Base-by-base conservation (phyloP, 257 asterid genomes). In the Solanum sejunctum region DNA sequence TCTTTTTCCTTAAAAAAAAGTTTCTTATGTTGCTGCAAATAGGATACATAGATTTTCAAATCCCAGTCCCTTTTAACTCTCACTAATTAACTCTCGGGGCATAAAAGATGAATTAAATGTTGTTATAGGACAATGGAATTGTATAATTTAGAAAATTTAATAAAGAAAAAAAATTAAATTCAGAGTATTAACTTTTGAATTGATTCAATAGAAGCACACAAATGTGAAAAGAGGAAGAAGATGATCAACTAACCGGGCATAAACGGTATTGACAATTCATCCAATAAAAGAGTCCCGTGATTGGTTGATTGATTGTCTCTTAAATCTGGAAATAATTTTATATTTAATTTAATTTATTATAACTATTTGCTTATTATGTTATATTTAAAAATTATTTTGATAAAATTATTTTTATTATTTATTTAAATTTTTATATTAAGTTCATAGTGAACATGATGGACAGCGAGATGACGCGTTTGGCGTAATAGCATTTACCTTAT, bases 381-480 rank as follows among this genome's bases (percentile, higher is more conserved):
- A 36, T 36, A 36, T 36, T 36, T 36, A 36, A 36, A 36, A 32
- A n/a, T n/a, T n/a, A n/a, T n/a, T n/a, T n/a, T n/a, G n/a, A n/a
- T n/a, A n/a, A n/a, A n/a, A 28, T 28, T 28, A 28, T 28, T 28
- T 28, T 2, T 28, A 0, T 28, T 28, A 28, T 28, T 28, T n/a
- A n/a, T 28, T 28, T 28, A 2, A 2, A 28, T 28, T 28, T 28
- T 28, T 28, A 28, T 28, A 28, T 28, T 28, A 28, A 28, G 32
- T 2, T 28, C 2, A 28, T 28, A 28, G 32, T 28, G 32, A 28
- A 0, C 2, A 28, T 0, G 36, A 3, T 32, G 3, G 36, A 32
- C 21, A 82, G 77, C 60, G 85, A 85, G 87, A 83, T 47, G 79
- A 63, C 88, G 90, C 90, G 90, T 88, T 5, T 26, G 49, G 83